These are phyloP conservation scores for Carex myosuroides DNA, from an alignment of 176 grass and related monocot species.

Conservation along the genomic window DNA sequence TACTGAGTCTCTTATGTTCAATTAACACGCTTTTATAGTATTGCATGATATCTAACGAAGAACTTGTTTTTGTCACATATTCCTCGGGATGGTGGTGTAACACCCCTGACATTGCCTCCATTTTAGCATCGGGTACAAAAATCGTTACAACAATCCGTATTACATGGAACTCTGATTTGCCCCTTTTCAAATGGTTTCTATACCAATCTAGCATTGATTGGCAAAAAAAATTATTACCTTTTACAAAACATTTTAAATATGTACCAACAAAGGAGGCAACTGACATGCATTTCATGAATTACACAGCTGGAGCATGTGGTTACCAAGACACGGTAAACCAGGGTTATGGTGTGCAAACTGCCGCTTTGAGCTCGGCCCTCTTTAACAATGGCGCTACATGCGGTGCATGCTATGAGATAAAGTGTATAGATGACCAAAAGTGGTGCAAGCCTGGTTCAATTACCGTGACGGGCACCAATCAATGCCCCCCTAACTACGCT, in stretches of 20 bases:
- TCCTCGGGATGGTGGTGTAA: neutral
- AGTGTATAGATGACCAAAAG: conserved; percentile 43
- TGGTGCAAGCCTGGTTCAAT: conserved; percentile 41
- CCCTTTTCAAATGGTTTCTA: too few relatives aligned
- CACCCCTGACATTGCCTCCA: neutral
- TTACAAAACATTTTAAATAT: neutral
- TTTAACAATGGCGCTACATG: conserved; percentile 49
- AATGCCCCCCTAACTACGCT: conserved; percentile 40
- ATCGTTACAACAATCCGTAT: neutral
- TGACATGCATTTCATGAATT: neutral
- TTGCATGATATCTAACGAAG: neutral
- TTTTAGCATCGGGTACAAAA: neutral
- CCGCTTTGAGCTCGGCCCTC: conserved; percentile 56
- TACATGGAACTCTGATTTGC: neutral
- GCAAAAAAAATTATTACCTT: neutral
- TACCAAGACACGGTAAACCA: conserved; percentile 56
- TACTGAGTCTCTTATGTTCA: neutral
- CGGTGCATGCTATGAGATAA: conserved; percentile 75
- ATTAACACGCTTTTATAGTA: neutral
- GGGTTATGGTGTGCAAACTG: conserved; percentile 76
- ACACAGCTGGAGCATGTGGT: conserved; percentile 45
- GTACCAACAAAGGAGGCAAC: neutral
- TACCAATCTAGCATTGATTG: too few relatives aligned
- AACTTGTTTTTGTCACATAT: neutral
- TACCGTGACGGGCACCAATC: conserved; percentile 50